Evolutionary conservation across 2,329 filamentous ascomycete species (phyloP), one percentile per base, ranked within the genome.

Genomic region (Penicillium capsulatum): DNA sequence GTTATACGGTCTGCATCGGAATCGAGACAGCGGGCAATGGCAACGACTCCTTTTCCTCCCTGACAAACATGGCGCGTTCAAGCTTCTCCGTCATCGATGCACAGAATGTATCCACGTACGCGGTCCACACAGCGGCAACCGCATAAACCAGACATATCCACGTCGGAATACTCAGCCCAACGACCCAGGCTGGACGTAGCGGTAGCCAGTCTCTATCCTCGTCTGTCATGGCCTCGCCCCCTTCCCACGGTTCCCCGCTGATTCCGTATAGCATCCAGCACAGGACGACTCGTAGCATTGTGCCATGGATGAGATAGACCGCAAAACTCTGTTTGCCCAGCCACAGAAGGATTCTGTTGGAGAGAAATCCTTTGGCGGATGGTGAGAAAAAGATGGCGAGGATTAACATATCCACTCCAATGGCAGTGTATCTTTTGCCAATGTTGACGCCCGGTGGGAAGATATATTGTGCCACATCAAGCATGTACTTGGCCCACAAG

Each of bases 261-360:
- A 73, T 71, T 22, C 73, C 73, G 47, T 76, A 77, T 5, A 76
- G 65, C 55, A 76, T 68, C 64, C 74, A 74, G 27, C 68, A 68
- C 15, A 73, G 66, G 1, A 75, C 66, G 2, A 71, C 72, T 14
- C 74, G 71, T 31, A 77, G 56, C 11, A 77, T 65, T 0, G 73
- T 76, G 32, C 74, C 74, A 53, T 77, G 74, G 7, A 70, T 65
- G 9, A 77, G 68, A 50, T 77, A 77, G 3, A 77, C 73, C 16
- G 74, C 73, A 43, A 77, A 77, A 37, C 70, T 74, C 55, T 75
- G 73, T 43, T 69, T 67, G n/a, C 74, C 74, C 3, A 77, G 61
- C 72, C 72, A 77, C 42, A 75, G 69, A 24, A 77, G 69, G 2
- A 72, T 48, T 17, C 67, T 65, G 55, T 72, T 73, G 3, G 71